These are phyloP conservation scores for Saccharum spontaneum DNA, from an alignment of 176 grass and related monocot genomes.

Conservation along the genomic window DNA sequence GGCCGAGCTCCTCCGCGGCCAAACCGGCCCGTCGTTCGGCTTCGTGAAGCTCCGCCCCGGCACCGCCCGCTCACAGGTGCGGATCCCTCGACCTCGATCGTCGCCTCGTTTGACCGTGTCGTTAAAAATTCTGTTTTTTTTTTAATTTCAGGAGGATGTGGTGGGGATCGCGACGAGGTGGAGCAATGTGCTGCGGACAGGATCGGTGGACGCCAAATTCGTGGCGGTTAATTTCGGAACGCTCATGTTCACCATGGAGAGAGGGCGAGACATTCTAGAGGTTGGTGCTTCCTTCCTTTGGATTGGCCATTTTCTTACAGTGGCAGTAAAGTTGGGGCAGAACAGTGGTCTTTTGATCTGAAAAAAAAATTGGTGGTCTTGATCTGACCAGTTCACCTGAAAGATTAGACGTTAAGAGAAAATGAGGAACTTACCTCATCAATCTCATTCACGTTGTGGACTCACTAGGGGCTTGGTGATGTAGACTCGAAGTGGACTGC, in stretches of 20 bases:
- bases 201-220: slow-evolving; percentile 69
- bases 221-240: slow-evolving; percentile 76
- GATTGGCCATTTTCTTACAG: neutral
- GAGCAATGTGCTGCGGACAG: slow-evolving; percentile 84
- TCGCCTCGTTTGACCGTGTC: neutral
- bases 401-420: neutral
- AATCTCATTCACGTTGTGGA: neutral
- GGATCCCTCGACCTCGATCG: slow-evolving; percentile 28
- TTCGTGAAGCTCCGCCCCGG: slow-evolving; percentile 89
- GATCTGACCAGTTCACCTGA: neutral
- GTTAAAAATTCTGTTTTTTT: neutral
- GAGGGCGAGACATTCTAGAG: slow-evolving; percentile 66
- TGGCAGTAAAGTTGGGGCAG: neutral
- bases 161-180: slow-evolving; percentile 62
- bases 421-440: neutral
- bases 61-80: slow-evolving; percentile 52
- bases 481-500: neutral
- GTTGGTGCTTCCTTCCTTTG: slow-evolving; percentile 24
- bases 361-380: neutral
- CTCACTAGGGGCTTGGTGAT: neutral
- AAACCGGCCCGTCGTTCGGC: slow-evolving; percentile 67
- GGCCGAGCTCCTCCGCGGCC: slow-evolving; percentile 70
- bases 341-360: neutral
- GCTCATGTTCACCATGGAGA: slow-evolving; percentile 94
- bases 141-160: slow-evolving; percentile 59